phyloP scores from a whole-genome alignment of 768 basidiomycete species.

The Jaapia argillacea region DNA sequence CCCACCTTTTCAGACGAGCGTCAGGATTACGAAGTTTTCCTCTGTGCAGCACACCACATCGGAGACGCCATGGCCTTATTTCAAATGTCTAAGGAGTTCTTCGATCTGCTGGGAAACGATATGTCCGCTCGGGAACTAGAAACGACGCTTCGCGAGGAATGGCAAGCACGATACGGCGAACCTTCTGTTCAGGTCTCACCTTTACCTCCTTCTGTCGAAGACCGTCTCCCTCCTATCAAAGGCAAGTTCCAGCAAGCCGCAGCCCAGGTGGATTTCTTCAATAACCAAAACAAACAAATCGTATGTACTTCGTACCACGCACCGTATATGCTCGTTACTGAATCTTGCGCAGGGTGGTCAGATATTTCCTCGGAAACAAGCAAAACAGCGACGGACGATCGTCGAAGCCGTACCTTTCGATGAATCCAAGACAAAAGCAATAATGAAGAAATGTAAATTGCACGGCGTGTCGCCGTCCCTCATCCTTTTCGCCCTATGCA shows the following conservation, averaged over 20 bases:
- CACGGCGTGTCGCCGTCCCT: constrained; percentile 67
- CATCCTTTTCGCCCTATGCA: constrained; percentile 67
- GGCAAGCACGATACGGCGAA: not conserved
- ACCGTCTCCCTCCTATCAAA: not conserved
- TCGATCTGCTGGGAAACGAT: constrained; percentile 42
- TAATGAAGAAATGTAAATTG: constrained; percentile 61
- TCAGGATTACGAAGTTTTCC: constrained; percentile 46
- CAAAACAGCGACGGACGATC: constrained; percentile 43
- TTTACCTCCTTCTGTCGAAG: not conserved
- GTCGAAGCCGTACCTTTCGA: constrained; percentile 62
- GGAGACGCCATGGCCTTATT: constrained; percentile 90
- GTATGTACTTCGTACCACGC: too few species aligned
- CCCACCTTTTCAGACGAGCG: constrained; percentile 8
- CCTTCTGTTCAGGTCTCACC: too few species aligned
- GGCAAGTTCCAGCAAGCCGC: constrained; percentile 18
- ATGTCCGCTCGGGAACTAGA: constrained; percentile 8
- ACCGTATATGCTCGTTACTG: too few species aligned
- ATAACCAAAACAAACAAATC: constrained; percentile 44
- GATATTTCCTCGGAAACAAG: constrained; percentile 43
- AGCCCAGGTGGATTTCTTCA: constrained; percentile 44
- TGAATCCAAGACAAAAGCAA: constrained; percentile 42
- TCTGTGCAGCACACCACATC: constrained; percentile 73
- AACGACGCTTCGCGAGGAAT: not conserved
- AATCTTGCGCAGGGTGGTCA: constrained; percentile 52
- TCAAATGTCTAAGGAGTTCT: constrained; percentile 74